Base-by-base conservation (phyloP, 2,329 filamentous ascomycete species). In the Corinectria fuckeliana region DNA sequence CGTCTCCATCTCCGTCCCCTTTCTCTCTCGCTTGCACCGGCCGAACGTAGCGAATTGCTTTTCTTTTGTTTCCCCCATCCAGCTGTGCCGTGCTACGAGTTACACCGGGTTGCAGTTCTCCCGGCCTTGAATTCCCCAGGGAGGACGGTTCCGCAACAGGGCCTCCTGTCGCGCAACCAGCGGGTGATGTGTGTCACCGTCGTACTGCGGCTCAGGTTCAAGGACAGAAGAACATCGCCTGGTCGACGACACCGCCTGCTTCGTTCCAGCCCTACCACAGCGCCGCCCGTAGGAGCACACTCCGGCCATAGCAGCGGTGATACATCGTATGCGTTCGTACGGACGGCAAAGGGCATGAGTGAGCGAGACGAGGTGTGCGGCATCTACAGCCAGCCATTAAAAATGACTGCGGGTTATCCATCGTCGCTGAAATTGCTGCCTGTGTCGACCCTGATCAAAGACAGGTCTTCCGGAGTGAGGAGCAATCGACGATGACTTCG, bases 31-130 rank as follows among this genome's bases (percentile, higher is more conserved):
- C 68, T 69, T 70, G 61, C 56, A 64, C 63, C 55, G 56, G 61
- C 56, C 58, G 63, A 50, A 51, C 49, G 45, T 56, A 64, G 61
- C 61, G 64, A 70, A 68, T 70, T 69, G 63, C 65, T 65, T 62
- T 61, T 54, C 66, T 64, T 62, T 62, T 56, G 64, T 58, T 48
- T 50, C 18, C 42, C 16, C 45, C 39, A 39, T 14, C 45, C 39
- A 39, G 38, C 65, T 61, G 62, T 16, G 65, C 61, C 60, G 63
- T 60, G 60, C 18, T 63, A 58, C 58, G 63, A 67, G 65, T 41
- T 58, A 62, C 64, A 45, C 53, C 25, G 54, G 47, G 41, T 56
- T 58, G 42, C 48, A 58, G 45, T 13, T 11, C n/a, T n/a, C 56
- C 57, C 61, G 48, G 54, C 48, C 34, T 36, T 56, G 53, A n/a